Percentiles rank a stretch among this genome's conserved stretches.
phyloP scores from a whole-genome alignment of 441 rosid genomes.

The Aleurites moluccanus region DNA sequence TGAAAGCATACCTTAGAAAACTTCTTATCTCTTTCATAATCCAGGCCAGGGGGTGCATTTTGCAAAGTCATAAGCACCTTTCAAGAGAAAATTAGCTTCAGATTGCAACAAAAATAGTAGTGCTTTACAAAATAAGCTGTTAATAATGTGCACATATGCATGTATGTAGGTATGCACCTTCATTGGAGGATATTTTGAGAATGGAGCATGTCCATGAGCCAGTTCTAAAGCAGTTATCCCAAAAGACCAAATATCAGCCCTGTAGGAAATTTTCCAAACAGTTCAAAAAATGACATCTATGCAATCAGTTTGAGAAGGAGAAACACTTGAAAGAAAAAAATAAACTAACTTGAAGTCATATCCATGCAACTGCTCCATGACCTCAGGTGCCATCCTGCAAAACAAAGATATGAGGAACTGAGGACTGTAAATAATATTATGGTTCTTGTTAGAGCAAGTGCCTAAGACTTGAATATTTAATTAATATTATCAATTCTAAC shows the following conservation, averaged over 20 bases:
- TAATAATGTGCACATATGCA: slow-evolving; percentile 9
- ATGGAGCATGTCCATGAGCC: slow-evolving; percentile 99
- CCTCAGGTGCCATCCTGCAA: slow-evolving; percentile 99
- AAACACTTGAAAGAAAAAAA: slow-evolving; percentile 13
- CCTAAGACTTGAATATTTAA: neutral
- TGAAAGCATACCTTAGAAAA: slow-evolving; percentile 72
- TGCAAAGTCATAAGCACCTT: slow-evolving; percentile 99
- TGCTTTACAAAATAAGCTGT: neutral
- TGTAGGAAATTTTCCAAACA: slow-evolving; percentile 39
- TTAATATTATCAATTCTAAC: neutral
- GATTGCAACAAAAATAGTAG: slow-evolving; percentile 20
- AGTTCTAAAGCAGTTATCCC: slow-evolving; percentile 98
- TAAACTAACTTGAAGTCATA: slow-evolving; percentile 89
- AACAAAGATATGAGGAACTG: slow-evolving; percentile 19
- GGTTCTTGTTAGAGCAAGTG: neutral
- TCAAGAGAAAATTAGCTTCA: slow-evolving; percentile 30
- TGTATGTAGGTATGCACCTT: slow-evolving; percentile 54
- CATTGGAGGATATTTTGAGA: slow-evolving; percentile 98
- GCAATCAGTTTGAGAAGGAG: slow-evolving; percentile 20
- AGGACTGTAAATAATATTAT: neutral
- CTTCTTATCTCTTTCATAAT: slow-evolving; percentile 91
- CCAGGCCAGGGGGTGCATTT: slow-evolving; percentile 97
- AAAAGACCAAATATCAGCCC: slow-evolving; percentile 99
- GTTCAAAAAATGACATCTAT: slow-evolving; percentile 25
- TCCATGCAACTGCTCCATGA: slow-evolving; percentile 98